A percentile compares a stretch with the other conserved stretches of the same genome.
These are phyloP conservation scores for Nothophaeocryptopus gaeumannii DNA, from an alignment of 2,329 filamentous ascomycete genomes.

Conservation along the genomic window DNA sequence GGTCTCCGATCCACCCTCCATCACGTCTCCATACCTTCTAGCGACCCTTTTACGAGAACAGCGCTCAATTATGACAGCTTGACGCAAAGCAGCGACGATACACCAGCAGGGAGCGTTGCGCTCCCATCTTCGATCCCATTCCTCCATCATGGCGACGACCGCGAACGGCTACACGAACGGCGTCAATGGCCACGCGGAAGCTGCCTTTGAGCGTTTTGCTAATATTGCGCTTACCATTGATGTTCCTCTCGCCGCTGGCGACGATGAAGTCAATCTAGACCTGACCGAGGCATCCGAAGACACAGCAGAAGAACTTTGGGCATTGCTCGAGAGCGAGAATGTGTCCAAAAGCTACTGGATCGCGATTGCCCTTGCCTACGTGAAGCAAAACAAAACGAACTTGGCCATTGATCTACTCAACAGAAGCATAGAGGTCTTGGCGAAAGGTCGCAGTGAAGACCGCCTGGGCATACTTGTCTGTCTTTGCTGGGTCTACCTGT, in stretches of 20 bases:
- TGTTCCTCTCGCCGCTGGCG: constrained; percentile 63
- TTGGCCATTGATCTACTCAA: constrained; percentile 70
- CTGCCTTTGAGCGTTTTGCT: constrained; percentile 52
- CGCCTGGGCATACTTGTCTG: constrained; percentile 80
- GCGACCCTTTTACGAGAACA: too few species aligned
- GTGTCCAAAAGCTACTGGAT: constrained; percentile 94
- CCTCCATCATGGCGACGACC: constrained; percentile 49
- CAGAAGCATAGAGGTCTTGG: constrained; percentile 69
- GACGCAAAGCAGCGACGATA: too few species aligned
- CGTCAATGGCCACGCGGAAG: constrained; percentile 45
- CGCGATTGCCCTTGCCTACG: constrained; percentile 93
- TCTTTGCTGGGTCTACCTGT: constrained; percentile 86
- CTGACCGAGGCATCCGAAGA: constrained; percentile 84
- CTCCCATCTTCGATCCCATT: constrained; percentile 3
- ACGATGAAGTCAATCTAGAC: constrained; percentile 83
- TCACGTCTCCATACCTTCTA: too few species aligned
- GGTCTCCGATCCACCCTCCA: too few species aligned
- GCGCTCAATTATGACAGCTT: too few species aligned
- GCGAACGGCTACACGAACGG: constrained; percentile 54
- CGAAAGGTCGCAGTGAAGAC: constrained; percentile 67
- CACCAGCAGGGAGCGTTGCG: constrained; percentile 7
- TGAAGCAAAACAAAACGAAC: constrained; percentile 91
- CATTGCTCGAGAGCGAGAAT: constrained; percentile 88
- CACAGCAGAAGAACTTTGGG: constrained; percentile 87
- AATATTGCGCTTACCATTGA: constrained; percentile 63